Evolutionary conservation across 495 filamentous ascomycete genomes (phyloP).

Genomic region (Neurospora sp.): DNA sequence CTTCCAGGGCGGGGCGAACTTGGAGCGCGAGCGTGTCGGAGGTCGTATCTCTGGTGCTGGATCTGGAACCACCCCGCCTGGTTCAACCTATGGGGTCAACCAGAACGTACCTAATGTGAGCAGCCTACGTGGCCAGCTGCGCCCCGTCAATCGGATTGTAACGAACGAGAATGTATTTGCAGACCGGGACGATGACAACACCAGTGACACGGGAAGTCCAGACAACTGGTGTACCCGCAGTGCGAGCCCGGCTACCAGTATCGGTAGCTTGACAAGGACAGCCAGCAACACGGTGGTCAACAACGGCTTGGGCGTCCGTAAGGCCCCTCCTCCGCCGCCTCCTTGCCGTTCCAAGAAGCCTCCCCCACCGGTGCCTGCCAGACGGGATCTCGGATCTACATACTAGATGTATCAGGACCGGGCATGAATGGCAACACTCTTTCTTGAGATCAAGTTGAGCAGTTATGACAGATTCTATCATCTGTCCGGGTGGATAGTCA

Average conservation of each 20-base stretch:
- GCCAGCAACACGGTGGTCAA: conserved; percentile 42
- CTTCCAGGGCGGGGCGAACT: background rate
- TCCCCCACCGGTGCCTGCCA: conserved; percentile 49
- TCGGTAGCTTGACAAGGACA: conserved; percentile 47
- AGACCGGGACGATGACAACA: conserved; percentile 52
- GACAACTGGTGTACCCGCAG: conserved; percentile 46
- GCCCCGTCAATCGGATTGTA: conserved; percentile 30
- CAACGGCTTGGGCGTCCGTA: conserved; percentile 39
- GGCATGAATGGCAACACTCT: background rate
- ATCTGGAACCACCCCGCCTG: conserved; percentile 16
- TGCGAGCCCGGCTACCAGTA: conserved; percentile 52
- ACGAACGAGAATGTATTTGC: conserved; percentile 47
- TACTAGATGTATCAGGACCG: conserved; percentile 14
- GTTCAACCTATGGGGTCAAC: conserved; percentile 19
- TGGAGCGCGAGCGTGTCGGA: conserved; percentile 12
- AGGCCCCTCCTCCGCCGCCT: conserved; percentile 70
- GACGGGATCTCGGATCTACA: conserved; percentile 19
- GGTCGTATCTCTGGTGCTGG: conserved; percentile 3
- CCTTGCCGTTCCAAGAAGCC: conserved; percentile 74
- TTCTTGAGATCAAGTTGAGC: background rate
- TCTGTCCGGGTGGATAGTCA: background rate
- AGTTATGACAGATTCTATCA: background rate
- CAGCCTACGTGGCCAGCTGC: conserved; percentile 29
- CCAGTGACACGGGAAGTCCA: conserved; percentile 46
- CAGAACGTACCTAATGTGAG: conserved; percentile 22